Evolutionary conservation across 345 rosid species (phyloP), one percentile per base, ranked within the genome.

Genomic region (Gossypium arboreum): DNA sequence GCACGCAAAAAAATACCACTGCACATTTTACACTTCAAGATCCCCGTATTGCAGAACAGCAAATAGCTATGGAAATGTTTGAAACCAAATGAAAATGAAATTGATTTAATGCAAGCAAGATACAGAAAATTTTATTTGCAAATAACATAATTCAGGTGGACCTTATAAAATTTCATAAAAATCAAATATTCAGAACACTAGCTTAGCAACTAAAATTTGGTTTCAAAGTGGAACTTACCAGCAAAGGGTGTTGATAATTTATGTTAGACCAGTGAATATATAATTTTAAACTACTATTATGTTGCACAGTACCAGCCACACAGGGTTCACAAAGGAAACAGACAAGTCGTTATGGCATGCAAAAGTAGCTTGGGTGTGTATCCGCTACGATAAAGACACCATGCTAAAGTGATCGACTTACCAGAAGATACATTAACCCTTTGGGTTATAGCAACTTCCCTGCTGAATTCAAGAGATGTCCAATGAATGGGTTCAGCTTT

Each of bases 401-500:
- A 25, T 48, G 58, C 57, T 24, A 48, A 10, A 34, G 48, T 66
- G 44, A 64, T 52, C 50, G 68, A 29, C 77, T 29, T 79, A 88
- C 92, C 90, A 61, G 86, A 80, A 56, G 85, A 50, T n/a, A 77
- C 75, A 74, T 72, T 80, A 4, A 77, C 83, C 80, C 72, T 85
- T 57, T 65, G 88, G 48, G 79, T 80, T 68, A 89, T 85, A 13
- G 62, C 51, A 72, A 73, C 76, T 39, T 85, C 88, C 77, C 81
- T 80, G 77, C 75, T 81, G 68, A 83, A 93, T 81, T 92, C 98
- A 24, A 96, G 99, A 76, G 98, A 78, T 7, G 85, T 73, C 99
- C 99, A 96, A 4, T 85, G 88, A 65, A 89, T 76, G 24, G 79
- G 73, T 75, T 88, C 98, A 20, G 92, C 92, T 86, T 96, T 96